Evolutionary conservation across 495 filamentous ascomycete species (phyloP), one percentile per base, ranked within the genome.

Genomic region (Neurospora cerealis): DNA sequence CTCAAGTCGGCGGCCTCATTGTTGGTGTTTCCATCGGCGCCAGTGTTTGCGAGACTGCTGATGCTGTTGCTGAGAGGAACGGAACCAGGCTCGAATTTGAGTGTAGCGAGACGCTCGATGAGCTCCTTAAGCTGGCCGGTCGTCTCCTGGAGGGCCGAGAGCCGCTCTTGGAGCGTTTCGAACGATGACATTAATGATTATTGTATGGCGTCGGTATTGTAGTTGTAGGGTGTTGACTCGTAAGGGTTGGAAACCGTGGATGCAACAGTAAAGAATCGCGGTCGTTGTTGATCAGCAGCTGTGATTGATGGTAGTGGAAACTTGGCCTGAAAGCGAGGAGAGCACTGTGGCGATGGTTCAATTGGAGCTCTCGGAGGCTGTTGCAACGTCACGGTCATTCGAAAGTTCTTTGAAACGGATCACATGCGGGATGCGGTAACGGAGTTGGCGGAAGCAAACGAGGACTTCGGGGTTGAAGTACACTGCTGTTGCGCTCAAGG

Each of bases 51-150:
- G 36, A 69, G 37, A 72, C 69, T 71, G 74, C 70, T 70, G 54
- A 46, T 69, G 72, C 44, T 73, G 69, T 41, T 60, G 39, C 62
- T 66, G 74, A 86, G 86, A 41, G 85, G 87, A 24, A 85, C 83
- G 13, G 86, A 85, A 19, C 89, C 90, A 19, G 88, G 89, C 69
- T 88, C 86, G 74, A 91, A 88, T 44, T 90, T 87, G 74, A 95
- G 86, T 76, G 88, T 91, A 37, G 89, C 86, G 10, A 97, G 87
- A 8, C 92, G 91, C 70, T 89, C 82, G 73, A 97, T 92, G 17
- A 96, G 87, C n/a, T 91, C 88, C 72, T 91, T 86, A 32, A 91
- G 88, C 74, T 91, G 85, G 76, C 86, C 87, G 41, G 93, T 88
- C 21, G 89, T 85, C 70, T 92, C 88, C 69, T 92, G 90, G 17